Evolutionary conservation across 2,329 filamentous ascomycete species (phyloP).

Genomic region (Pseudogymnoascus sp.): DNA sequence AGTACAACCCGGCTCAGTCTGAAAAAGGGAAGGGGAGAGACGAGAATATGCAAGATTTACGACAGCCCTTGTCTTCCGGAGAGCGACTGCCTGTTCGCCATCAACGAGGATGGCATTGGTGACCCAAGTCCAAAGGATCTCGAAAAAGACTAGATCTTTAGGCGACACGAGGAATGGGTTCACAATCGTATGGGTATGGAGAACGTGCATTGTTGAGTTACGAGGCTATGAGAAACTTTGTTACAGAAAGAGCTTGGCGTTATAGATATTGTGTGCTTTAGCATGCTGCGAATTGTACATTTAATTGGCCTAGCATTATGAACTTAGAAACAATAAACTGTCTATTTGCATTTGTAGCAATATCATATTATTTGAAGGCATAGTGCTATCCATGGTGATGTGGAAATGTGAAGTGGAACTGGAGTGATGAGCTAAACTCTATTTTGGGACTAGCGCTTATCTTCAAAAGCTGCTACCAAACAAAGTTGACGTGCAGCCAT

Average conservation of each 20-base stretch:
- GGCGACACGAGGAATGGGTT: not conserved
- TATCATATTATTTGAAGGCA: not conserved
- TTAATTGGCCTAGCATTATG: constrained; percentile 9
- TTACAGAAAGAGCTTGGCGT: constrained; percentile 6
- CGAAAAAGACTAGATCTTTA: constrained; percentile 61
- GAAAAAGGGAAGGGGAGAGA: constrained; percentile 93
- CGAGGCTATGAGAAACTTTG: constrained; percentile 5
- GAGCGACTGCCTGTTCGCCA: constrained; percentile 93
- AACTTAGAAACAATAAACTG: not conserved
- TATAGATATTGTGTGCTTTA: constrained; percentile 6
- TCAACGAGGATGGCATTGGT: constrained; percentile 93
- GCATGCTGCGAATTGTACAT: not conserved
- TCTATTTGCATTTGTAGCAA: not conserved
- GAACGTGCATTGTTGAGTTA: constrained; percentile 6
- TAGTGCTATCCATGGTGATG: constrained; percentile 11
- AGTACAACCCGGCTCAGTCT: constrained; percentile 90
- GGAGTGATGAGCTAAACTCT: constrained; percentile 17
- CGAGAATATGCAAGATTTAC: constrained; percentile 97
- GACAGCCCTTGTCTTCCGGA: constrained; percentile 96
- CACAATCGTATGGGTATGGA: not conserved
- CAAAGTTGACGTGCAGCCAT: constrained; percentile 15
- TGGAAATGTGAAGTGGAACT: constrained; percentile 14
- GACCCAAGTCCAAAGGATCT: constrained; percentile 93
- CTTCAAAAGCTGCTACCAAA: constrained; percentile 13
- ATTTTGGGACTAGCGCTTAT: constrained; percentile 18